Evolutionary conservation across 2,329 filamentous ascomycete species (phyloP), one percentile per base, ranked within the genome.

Genomic region (Pseudogymnoascus sp.): DNA sequence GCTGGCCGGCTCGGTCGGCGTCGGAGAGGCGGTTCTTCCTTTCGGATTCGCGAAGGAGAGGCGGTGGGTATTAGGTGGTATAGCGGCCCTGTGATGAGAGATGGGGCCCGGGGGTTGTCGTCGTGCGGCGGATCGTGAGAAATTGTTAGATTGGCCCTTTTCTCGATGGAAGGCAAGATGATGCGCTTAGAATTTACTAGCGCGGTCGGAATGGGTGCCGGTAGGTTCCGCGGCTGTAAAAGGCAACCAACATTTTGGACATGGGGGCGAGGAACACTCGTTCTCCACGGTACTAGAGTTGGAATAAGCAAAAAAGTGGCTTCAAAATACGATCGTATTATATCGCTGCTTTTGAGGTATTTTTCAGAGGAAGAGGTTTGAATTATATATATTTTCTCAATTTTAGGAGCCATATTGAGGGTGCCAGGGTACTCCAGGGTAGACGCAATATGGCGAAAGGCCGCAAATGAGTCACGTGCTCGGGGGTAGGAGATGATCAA

Each of bases 101-200:
- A 53, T 53, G 46, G 26, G 46, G 21, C 42, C 46, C 46, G 13
- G 26, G 46, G 26, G 44, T 53, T 53, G 46, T 53, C 46, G 46
- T 53, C 46, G 46, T 50, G n/a, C 23, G 40, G 46, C 46, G 46
- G 46, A 53, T 31, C 46, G 46, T 53, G 46, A 15, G 46, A 53
- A 53, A 53, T 53, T 53, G 46, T 53, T 53, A 31, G 46, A 53
- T 53, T 53, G 46, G 46, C 46, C 46, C 46, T 53, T 53, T 53
- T 53, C 26, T 53, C 26, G 46, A 53, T 53, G 46, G 46, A 40
- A 60, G 56, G 56, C 56, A 60, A 60, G 31, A 60, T 40, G 56
- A 40, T 40, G 56, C 56, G 31, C 56, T 60, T 37, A 60, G 56
- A 60, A 60, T 60, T 60, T 60, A 60, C 56, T 60, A 60, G 56